Conservation (phyloP, 352 stramenopile species). For the Peronospora destructor region DNA sequence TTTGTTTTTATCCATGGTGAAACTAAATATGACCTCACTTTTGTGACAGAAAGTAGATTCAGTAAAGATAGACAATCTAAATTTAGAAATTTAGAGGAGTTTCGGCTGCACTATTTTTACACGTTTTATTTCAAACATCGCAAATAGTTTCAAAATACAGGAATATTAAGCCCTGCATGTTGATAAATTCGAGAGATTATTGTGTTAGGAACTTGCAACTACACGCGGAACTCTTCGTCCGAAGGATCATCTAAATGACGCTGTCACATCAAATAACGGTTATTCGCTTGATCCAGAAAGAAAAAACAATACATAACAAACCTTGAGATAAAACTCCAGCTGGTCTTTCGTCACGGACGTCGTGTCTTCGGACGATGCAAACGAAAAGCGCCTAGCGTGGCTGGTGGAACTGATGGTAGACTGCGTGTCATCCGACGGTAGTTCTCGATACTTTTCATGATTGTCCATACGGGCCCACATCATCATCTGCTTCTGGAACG, state of each 20-base stretch:
- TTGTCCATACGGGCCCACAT: constrained; percentile 68
- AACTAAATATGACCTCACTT: constrained; percentile 5
- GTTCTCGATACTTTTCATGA: constrained; percentile 35
- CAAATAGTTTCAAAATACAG: constrained; percentile 24
- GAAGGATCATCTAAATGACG: constrained; percentile 38
- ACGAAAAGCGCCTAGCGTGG: constrained; percentile 44
- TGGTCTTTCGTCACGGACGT: constrained; percentile 69
- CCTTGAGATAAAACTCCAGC: constrained; percentile 84
- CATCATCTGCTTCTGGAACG: constrained; percentile 78
- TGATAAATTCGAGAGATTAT: constrained; percentile 1
- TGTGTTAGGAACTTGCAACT: constrained; percentile 5
- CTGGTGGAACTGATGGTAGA: constrained; percentile 54
- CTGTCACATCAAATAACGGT: constrained; percentile 21
- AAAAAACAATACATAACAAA: constrained; percentile 16
- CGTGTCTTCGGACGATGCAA: constrained; percentile 49
- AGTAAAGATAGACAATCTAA: not conserved
- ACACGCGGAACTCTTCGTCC: constrained; percentile 30
- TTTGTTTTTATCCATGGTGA: constrained; percentile 14
- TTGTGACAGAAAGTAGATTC: not conserved
- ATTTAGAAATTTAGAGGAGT: not conserved
- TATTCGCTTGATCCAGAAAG: not conserved
- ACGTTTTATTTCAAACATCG: constrained; percentile 12
- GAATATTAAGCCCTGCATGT: constrained; percentile 8
- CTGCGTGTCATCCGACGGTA: constrained; percentile 46
- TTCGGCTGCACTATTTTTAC: constrained; percentile 26